A percentile compares a stretch with the other conserved stretches of the same genome.
Conservation (phyloP, 1,284 basidiomycete species). For the Ceratobasidium sp. region DNA sequence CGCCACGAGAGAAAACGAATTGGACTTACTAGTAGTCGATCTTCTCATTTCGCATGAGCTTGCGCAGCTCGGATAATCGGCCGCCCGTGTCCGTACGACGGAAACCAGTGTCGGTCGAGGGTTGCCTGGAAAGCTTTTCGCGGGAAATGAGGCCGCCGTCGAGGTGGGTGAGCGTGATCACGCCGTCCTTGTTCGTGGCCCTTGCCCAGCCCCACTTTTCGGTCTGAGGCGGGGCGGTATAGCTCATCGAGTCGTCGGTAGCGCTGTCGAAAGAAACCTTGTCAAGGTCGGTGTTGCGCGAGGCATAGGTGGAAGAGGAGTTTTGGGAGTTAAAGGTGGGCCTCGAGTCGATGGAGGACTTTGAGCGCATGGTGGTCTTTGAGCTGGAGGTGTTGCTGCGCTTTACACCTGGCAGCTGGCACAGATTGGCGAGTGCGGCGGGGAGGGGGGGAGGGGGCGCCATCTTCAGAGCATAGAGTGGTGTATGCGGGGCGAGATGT, state of each 20-base stretch:
- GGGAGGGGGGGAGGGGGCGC: slow-evolving; percentile 26
- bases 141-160: slow-evolving; percentile 5
- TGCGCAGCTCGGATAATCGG: slow-evolving; percentile 75
- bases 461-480: slow-evolving; percentile 2
- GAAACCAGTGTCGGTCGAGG: slow-evolving; percentile 21
- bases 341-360: slow-evolving; percentile 10
- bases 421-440: slow-evolving; percentile 20
- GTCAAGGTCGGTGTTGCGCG: slow-evolving; percentile 16
- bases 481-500: not conserved
- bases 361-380: slow-evolving; percentile 19
- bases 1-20: slow-evolving; percentile 36
- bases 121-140: slow-evolving; percentile 13
- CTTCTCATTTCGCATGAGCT: slow-evolving; percentile 68
- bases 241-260: slow-evolving; percentile 33
- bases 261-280: slow-evolving; percentile 3
- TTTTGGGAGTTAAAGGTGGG: not conserved
- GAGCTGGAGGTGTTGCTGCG: slow-evolving; percentile 31
- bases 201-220: slow-evolving; percentile 15
- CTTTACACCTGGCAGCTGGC: slow-evolving; percentile 38
- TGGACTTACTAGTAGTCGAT: slow-evolving; percentile 87
- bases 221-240: slow-evolving; percentile 23
- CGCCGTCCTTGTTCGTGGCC: slow-evolving; percentile 29
- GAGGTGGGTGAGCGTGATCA: slow-evolving; percentile 20
- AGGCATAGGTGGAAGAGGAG: slow-evolving; percentile 9
- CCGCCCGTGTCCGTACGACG: slow-evolving; percentile 65